phyloP scores from a whole-genome alignment of 2,329 filamentous ascomycete species.

The Exutisphaerella laricina region DNA sequence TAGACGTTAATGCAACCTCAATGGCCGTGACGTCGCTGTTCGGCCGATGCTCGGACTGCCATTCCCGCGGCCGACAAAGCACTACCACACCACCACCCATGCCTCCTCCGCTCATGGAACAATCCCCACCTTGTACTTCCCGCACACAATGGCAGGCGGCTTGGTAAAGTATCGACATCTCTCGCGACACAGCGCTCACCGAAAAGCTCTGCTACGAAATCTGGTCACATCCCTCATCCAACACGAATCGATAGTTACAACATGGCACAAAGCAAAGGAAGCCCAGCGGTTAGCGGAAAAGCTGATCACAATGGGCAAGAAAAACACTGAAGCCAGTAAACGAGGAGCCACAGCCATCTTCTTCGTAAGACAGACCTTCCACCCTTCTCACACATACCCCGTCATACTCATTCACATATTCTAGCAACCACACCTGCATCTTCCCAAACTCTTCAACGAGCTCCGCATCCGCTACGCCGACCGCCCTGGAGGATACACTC shows the following conservation, averaged over 20 bases:
- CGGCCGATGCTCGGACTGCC: no score
- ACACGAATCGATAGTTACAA: slow-evolving; percentile 89
- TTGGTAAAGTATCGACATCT: slow-evolving; percentile 84
- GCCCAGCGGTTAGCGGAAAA: slow-evolving; percentile 90
- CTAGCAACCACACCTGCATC: slow-evolving; percentile 21
- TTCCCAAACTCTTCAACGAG: slow-evolving; percentile 84
- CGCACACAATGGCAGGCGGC: slow-evolving; percentile 71
- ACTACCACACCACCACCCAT: not conserved
- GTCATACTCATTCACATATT: not conserved
- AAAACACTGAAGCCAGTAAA: slow-evolving; percentile 76
- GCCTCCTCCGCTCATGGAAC: not conserved
- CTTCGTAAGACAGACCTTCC: slow-evolving; percentile 55
- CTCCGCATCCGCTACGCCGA: slow-evolving; percentile 71
- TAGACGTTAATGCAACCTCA: no score
- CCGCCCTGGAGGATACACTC: slow-evolving; percentile 88
- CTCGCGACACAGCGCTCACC: slow-evolving; percentile 76
- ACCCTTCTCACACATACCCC: no score
- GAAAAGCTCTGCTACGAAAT: slow-evolving; percentile 89
- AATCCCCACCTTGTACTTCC: not conserved
- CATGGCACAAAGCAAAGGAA: slow-evolving; percentile 96
- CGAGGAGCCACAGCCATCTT: slow-evolving; percentile 67
- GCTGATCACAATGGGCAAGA: slow-evolving; percentile 88
- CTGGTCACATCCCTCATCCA: slow-evolving; percentile 91
- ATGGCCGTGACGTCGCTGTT: no score
- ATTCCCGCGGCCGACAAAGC: no score